These are phyloP conservation scores for Acanthamoeba lenticulata DNA, from an alignment of 208 protist genomes.

Conservation along the genomic window DNA sequence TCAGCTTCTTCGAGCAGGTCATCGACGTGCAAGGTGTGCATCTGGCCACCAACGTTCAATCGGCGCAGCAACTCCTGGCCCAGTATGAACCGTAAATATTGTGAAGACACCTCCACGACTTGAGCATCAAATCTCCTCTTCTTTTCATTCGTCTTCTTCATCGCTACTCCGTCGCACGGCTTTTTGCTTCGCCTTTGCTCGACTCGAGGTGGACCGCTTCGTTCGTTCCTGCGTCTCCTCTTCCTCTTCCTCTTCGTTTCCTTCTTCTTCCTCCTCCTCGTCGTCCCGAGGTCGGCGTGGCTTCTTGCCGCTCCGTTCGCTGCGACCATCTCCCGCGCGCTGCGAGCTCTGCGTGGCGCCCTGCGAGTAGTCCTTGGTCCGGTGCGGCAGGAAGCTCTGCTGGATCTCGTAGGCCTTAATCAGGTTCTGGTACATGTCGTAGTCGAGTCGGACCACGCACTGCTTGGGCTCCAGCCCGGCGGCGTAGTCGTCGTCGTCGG, in stretches of 20 bases:
- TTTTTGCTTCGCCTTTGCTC: neutral
- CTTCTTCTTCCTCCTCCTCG: neutral
- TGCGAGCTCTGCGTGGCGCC: slow-evolving; percentile 1
- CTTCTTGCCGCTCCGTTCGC: neutral
- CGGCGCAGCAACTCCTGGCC: slow-evolving; percentile 15
- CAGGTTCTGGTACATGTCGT: slow-evolving; percentile 42
- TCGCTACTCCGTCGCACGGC: neutral
- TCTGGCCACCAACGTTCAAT: slow-evolving; percentile 55
- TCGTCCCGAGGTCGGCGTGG: neutral
- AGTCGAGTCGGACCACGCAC: slow-evolving; percentile 40
- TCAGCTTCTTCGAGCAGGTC: slow-evolving; percentile 51
- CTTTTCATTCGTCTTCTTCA: neutral
- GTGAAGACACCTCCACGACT: too few species aligned
- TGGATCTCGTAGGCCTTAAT: slow-evolving; percentile 24
- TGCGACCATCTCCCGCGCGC: neutral
- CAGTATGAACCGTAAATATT: slow-evolving; percentile 44
- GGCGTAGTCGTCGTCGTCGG: slow-evolving; percentile 26
- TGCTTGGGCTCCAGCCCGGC: slow-evolving; percentile 30
- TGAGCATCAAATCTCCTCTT: too few species aligned
- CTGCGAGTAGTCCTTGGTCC: slow-evolving; percentile 26
- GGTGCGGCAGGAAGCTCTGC: slow-evolving; percentile 33
- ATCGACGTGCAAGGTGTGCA: slow-evolving; percentile 47
- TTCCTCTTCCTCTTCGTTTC: neutral
- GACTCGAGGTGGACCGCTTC: too few species aligned
- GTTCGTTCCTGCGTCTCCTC: neutral